Conservation (phyloP, 441 rosid genomes). For the Macaranga tanarius region DNA sequence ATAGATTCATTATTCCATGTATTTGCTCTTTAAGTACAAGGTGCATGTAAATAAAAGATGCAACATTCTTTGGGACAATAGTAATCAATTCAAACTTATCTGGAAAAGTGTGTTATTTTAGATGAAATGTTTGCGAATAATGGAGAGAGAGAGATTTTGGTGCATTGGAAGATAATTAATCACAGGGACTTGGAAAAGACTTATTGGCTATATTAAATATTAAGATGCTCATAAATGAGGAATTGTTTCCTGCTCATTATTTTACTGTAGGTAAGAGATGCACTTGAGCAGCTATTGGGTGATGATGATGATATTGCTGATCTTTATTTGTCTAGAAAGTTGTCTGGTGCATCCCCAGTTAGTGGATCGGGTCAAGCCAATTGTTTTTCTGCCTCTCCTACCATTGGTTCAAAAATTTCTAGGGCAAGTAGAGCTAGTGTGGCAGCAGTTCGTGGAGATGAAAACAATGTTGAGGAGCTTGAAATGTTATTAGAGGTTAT, state of each 20-base stretch:
- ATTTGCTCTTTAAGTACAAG: background rate
- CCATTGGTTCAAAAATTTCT: constrained; percentile 84
- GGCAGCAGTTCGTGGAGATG: constrained; percentile 70
- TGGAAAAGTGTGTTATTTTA: too few relatives aligned
- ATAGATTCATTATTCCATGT: background rate
- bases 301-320: constrained; percentile 99
- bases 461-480: constrained; percentile 97
- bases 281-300: constrained; percentile 89
- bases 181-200: background rate
- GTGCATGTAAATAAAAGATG: background rate
- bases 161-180: background rate
- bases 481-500: constrained; percentile 96
- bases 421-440: constrained; percentile 87
- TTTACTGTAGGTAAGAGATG: constrained; percentile 81
- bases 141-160: background rate
- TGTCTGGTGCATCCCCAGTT: constrained; percentile 59
- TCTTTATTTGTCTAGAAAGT: constrained; percentile 87
- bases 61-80: background rate
- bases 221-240: background rate
- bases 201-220: background rate
- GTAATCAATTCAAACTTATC: too few relatives aligned
- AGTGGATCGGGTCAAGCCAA: constrained; percentile 71
- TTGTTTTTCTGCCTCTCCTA: constrained; percentile 76
- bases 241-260: constrained; percentile 6
- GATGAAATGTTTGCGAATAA: background rate